Evolutionary conservation across 306 rosid genomes (phyloP), one percentile per base, ranked within the genome.

Genomic region (Malus fusca): DNA sequence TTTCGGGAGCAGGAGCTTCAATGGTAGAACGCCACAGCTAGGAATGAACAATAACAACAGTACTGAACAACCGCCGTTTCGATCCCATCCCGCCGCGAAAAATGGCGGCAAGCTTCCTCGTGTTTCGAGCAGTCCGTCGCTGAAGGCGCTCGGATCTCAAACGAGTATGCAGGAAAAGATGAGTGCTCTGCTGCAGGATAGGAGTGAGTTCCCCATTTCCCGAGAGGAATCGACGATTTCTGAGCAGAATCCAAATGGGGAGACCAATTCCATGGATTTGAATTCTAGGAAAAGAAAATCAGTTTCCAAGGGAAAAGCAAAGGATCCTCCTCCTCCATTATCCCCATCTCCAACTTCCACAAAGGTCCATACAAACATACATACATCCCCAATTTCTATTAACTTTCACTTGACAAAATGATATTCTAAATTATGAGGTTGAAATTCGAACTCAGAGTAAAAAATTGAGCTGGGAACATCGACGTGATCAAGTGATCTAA

Each of bases 1-100:
- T 79, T 95, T 95, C 71, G 99, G 99, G 0, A 95, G 96, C 77
- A 83, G 87, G 80, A 95, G 96, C 78, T 90, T 90, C 80, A 90
- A 90, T 73, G 91, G 84, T 11, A 84, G 96, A 44, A 81, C 81
- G 13, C 66, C 22, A 61, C 90, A 84, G 42, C 63, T 86, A 17
- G 88, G 82, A 19, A 48, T 56, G 70, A 89, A 77, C 74, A 75
- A 77, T 79, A 84, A 18, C 68, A 64, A 11, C 48, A 30, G 68
- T 5, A 66, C 64, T 11, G 96, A 86, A 12, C 75, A 85, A 21
- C n/a, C 35, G 11, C 23, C 58, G 26, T 78, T 22, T 56, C 82
- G 92, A 83, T 85, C 92, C 79, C 48, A 68, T 7, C 64, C 77
- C 28, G 67, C 68, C 1, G 63, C 80, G 60, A 87, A 53, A 6